phyloP scores from a whole-genome alignment of 192 early-diverging fungal species.

The Backusella parvicylindrica region DNA sequence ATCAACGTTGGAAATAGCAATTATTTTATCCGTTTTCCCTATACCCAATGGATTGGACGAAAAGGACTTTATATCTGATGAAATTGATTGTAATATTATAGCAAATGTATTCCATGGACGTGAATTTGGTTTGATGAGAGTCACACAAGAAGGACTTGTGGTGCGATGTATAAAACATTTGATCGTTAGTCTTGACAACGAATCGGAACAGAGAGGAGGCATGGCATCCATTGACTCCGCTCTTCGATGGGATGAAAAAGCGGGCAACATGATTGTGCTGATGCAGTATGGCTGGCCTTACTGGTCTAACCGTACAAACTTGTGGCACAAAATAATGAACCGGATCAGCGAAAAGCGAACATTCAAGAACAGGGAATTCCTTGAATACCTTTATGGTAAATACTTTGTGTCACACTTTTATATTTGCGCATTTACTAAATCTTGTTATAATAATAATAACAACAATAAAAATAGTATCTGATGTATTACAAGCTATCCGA shows the following conservation, averaged over 20 bases:
- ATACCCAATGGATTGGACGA: constrained; percentile 22
- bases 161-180: constrained; percentile 37
- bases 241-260: constrained; percentile 34
- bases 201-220: constrained; percentile 21
- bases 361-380: constrained; percentile 31
- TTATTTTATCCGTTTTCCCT: constrained; percentile 35
- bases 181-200: constrained; percentile 30
- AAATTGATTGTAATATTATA: constrained; percentile 23
- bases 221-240: constrained; percentile 35
- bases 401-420: not conserved
- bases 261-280: constrained; percentile 29
- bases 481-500: constrained; percentile 25
- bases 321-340: constrained; percentile 29
- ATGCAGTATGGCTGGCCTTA: constrained; percentile 39
- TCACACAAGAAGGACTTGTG: constrained; percentile 29
- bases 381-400: constrained; percentile 35
- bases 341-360: constrained; percentile 28
- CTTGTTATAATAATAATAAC: not conserved
- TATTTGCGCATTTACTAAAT: not conserved
- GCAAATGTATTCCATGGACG: constrained; percentile 21
- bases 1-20: constrained; percentile 35
- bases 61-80: constrained; percentile 28
- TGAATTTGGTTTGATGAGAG: constrained; percentile 34
- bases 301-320: constrained; percentile 24
- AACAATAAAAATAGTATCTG: constrained; percentile 15